A percentile compares a stretch with the other conserved stretches of the same genome.
Conservation (phyloP, 306 rosid species). For the Psophocarpus tetragonolobus region DNA sequence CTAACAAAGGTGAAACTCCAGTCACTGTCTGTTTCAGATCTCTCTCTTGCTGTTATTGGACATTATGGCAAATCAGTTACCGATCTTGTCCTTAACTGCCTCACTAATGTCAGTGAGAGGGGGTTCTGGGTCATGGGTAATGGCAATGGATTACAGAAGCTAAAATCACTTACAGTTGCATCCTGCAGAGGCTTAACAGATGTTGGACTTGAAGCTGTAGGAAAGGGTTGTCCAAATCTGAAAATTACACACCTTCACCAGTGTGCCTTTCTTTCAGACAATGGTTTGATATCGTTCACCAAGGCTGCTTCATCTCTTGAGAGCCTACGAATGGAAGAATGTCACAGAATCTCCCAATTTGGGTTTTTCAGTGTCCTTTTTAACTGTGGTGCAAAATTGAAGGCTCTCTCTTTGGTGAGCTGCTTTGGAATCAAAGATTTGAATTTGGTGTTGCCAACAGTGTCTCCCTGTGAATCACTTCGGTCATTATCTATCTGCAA, state of each 20-base stretch:
- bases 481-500: slow-evolving; percentile 58
- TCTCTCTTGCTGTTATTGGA: slow-evolving; percentile 90
- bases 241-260: slow-evolving; percentile 61
- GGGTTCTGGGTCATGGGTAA: slow-evolving; percentile 97
- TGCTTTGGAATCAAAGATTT: slow-evolving; percentile 80
- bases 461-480: slow-evolving; percentile 62
- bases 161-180: slow-evolving; percentile 72
- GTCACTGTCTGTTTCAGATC: slow-evolving; percentile 70
- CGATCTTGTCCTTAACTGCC: slow-evolving; percentile 69
- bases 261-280: slow-evolving; percentile 73
- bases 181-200: slow-evolving; percentile 87
- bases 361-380: slow-evolving; percentile 79
- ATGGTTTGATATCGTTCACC: slow-evolving; percentile 73
- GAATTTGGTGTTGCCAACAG: slow-evolving; percentile 43
- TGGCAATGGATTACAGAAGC: slow-evolving; percentile 81
- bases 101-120: slow-evolving; percentile 71
- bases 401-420: slow-evolving; percentile 64
- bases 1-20: slow-evolving; percentile 84
- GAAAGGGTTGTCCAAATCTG: slow-evolving; percentile 88
- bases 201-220: slow-evolving; percentile 75
- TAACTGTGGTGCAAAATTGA: slow-evolving; percentile 72
- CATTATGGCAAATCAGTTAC: slow-evolving; percentile 80
- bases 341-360: slow-evolving; percentile 86
- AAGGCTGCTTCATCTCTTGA: slow-evolving; percentile 74
- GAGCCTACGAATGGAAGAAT: slow-evolving; percentile 87